Percentiles rank a stretch among this genome's conserved stretches.
Conservation (phyloP, 2,329 filamentous ascomycete species). For the Penicillium sp. region DNA sequence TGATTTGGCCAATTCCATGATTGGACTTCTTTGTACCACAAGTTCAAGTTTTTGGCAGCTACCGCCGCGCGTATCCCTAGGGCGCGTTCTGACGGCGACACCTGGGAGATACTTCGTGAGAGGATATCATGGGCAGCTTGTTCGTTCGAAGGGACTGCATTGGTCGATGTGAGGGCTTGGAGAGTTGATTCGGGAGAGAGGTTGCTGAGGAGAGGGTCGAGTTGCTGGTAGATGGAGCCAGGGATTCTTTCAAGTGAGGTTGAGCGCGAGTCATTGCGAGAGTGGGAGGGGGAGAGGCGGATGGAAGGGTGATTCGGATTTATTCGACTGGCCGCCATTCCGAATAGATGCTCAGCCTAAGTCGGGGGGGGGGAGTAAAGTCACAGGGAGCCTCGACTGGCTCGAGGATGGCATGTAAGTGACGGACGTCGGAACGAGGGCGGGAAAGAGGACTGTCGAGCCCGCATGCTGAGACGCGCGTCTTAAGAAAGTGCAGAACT, state of each 20-base stretch:
- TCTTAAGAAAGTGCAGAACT: slow-evolving; percentile 17
- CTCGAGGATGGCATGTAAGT: slow-evolving; percentile 23
- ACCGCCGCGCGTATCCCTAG: slow-evolving; percentile 60
- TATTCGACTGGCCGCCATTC: slow-evolving; percentile 35
- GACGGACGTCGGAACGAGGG: slow-evolving; percentile 32
- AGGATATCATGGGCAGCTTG: slow-evolving; percentile 42
- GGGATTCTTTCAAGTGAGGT: slow-evolving; percentile 40
- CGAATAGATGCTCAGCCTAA: slow-evolving; percentile 23
- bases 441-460: slow-evolving; percentile 33
- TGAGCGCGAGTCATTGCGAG: slow-evolving; percentile 35
- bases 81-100: slow-evolving; percentile 57
- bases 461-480: slow-evolving; percentile 40
- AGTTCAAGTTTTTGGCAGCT: slow-evolving; percentile 57
- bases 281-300: slow-evolving; percentile 29
- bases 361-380: slow-evolving; percentile 18
- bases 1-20: slow-evolving; percentile 58
- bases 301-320: slow-evolving; percentile 32
- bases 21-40: slow-evolving; percentile 60
- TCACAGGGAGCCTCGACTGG: slow-evolving; percentile 14
- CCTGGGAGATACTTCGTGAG: slow-evolving; percentile 53
- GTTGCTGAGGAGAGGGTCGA: slow-evolving; percentile 52
- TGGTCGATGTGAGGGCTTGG: slow-evolving; percentile 48
- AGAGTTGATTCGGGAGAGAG: slow-evolving; percentile 57
- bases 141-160: slow-evolving; percentile 42
- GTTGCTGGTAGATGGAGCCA: slow-evolving; percentile 38